Evolutionary conservation across 805 yeast genomes (phyloP), one percentile per base, ranked within the genome.

Genomic region (Monosporozyma aerobia): DNA sequence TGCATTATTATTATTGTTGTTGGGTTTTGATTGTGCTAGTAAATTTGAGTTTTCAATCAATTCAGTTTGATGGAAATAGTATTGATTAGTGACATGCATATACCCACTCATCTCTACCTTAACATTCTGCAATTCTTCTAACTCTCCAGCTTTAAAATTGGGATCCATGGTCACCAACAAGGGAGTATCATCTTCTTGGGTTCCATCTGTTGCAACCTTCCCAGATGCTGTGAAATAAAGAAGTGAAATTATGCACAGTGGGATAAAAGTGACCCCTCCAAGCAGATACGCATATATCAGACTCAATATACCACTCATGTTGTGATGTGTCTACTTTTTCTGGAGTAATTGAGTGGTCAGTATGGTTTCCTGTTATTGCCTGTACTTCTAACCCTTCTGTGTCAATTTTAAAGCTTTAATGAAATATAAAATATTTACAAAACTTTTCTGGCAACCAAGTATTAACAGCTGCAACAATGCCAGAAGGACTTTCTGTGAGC

Each of bases 221-320:
- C n/a, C 16, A 35, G 39, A 5, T 14, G 48, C 4, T 8, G 37
- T 57, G 61, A 48, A 71, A 81, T 25, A 70, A 56, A 27, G 61
- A 46, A 54, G 56, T 2, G 75, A 32, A 0, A 81, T 39, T 1
- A 79, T 19, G 16, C 49, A 53, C 39, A 83, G 54, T 1, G 96
- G 96, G 23, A 88, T 67, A 56, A 90, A 80, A 0, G 97, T 88
- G 7, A 89, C 49, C 0, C 97, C 97, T 6, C 97, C 97, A 2
- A 86, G 45, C 1, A 88, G 49, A 63, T 88, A 89, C 0, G 77
- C 71, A 19, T 72, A 58, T 0, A 82, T 41, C 44, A 74, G 68
- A n/a, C 58, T 52, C 39, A 39, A 39, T 19, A 39, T 39, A 8
- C 14, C 43, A 39, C 67, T 54, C 3, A 73, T 44, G 8, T 14